Base-by-base conservation (phyloP, 495 filamentous ascomycete genomes). In the Trichoderma erinaceum region DNA sequence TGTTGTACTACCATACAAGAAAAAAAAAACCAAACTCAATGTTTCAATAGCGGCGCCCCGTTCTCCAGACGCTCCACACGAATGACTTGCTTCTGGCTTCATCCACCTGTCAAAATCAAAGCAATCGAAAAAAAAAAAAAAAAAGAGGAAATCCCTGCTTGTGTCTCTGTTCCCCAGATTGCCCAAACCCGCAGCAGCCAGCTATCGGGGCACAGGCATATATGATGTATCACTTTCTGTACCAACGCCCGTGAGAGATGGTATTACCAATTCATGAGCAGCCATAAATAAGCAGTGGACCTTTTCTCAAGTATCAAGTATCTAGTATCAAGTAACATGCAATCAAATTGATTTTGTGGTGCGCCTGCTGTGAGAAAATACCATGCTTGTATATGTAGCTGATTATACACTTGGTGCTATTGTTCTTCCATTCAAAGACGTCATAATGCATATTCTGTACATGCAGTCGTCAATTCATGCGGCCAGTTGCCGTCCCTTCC, bases 401-500 rank as follows among this genome's bases (percentile, higher is more conserved):
- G 18, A 48, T 16, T 48, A 48, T n/a, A 48, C 18, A 48, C 44
- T 48, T n/a, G 3, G 13, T 48, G 15, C 44, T n/a, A n/a, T 21
- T 23, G 7, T 4, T 52, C 48, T 52, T n/a, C 48, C 18, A 52
- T 23, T 25, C 0, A 10, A 52, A 52, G 43, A 13, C 56, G 23
- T 27, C 11, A 11, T 61, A 32, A 29, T 61, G 56, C 56, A 61
- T 61, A 27, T 12, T 27, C 27, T 61, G 27, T 61, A 61, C 56
- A 61, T 61, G 23, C 23, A 61, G 32, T 61, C 56, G 25, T 61
- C 23, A 61, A 61, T 61, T 61, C 56, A 61, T 61, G 23, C 23
- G 23, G 23, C 16, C 12, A 29, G 27, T 29, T 27, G 56, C 56
- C 56, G 27, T 32, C 27, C 27, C 56, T 32, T 32, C 10, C n/a